phyloP scores from a whole-genome alignment of 2,329 filamentous ascomycete species.

The Aphanocladium album region DNA sequence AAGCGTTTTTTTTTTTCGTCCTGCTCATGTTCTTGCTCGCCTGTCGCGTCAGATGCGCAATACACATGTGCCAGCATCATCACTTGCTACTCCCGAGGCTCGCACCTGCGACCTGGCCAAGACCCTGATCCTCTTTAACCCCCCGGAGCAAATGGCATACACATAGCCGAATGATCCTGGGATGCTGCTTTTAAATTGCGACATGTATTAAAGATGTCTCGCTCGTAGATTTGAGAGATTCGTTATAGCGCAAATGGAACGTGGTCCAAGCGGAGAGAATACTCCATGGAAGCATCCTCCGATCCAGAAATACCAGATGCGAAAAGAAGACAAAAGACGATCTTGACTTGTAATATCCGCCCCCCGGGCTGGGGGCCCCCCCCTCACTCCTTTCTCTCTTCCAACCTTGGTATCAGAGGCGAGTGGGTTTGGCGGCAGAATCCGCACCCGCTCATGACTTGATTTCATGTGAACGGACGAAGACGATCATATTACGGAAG shows the following conservation, averaged over 20 bases:
- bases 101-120: neutral
- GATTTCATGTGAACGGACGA: conserved; percentile 12
- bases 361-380: neutral
- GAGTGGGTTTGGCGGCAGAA: neutral
- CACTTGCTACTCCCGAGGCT: conserved; percentile 6
- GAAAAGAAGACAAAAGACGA: neutral
- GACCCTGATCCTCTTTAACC: neutral
- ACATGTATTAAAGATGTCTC: neutral
- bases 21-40: neutral
- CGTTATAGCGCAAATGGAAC: neutral
- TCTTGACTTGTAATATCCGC: conserved; percentile 2
- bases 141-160: neutral
- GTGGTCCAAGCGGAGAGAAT: neutral
- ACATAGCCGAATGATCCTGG: neutral
- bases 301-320: neutral
- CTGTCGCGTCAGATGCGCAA: neutral
- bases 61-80: conserved; percentile 1
- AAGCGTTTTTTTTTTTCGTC: neutral
- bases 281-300: neutral
- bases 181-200: neutral
- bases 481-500: conserved; percentile 10
- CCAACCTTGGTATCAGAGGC: neutral
- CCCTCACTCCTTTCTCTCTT: neutral
- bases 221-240: neutral
- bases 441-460: neutral